Evolutionary conservation across 192 early-diverging fungal genomes (phyloP).

Genomic region (Neocallimastix lanati): DNA sequence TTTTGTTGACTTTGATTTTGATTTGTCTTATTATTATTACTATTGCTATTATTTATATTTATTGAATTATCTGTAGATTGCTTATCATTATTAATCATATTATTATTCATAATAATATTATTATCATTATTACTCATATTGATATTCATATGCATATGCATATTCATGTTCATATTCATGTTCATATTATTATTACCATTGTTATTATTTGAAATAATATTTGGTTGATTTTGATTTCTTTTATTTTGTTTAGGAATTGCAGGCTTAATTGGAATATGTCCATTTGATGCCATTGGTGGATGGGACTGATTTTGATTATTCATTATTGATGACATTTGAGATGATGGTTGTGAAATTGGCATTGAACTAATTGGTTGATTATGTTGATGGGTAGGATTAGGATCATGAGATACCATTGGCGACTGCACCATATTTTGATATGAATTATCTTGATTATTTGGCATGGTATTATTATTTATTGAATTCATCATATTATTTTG

Average conservation of each 20-base stretch:
- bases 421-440: background rate
- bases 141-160: background rate
- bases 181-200: background rate
- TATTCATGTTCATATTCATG: too few relatives aligned
- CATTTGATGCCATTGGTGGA: background rate
- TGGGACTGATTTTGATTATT: background rate
- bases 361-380: background rate
- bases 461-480: background rate
- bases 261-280: background rate
- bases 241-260: background rate
- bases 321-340: background rate
- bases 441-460: background rate
- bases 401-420: background rate
- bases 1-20: background rate
- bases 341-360: background rate
- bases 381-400: background rate
- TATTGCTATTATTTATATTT: background rate
- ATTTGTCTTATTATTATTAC: background rate
- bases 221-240: background rate
- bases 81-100: background rate
- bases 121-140: background rate
- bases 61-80: too few relatives aligned
- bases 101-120: background rate
- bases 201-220: background rate
- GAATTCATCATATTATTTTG: too few relatives aligned